Conservation (phyloP, 108 stramenopile species). For the Parmales sp. region DNA sequence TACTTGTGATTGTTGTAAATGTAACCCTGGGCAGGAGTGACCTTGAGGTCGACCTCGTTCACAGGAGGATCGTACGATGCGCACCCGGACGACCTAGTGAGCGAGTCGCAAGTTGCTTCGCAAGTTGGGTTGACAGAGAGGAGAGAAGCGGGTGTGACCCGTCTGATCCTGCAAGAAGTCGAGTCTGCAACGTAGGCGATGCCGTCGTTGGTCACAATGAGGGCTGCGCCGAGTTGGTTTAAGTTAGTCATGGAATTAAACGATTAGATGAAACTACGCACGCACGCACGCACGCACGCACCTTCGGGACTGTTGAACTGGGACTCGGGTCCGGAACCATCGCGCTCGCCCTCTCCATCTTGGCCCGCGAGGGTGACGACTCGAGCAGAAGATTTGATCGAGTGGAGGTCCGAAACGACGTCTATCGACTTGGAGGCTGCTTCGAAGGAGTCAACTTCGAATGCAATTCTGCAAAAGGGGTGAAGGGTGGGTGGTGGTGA, state of each 20-base stretch:
- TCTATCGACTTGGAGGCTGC: neutral
- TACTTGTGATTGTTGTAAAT: conserved; percentile 55
- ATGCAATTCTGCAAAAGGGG: conserved; percentile 39
- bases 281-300: too few species aligned
- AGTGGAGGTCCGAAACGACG: conserved; percentile 1
- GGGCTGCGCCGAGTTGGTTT: too few species aligned
- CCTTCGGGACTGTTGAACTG: conserved; percentile 53
- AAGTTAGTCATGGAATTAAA: too few species aligned
- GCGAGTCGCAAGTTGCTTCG: conserved; percentile 33
- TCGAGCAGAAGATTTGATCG: conserved; percentile 10
- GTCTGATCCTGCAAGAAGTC: conserved; percentile 47
- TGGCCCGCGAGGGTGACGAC: conserved; percentile 62
- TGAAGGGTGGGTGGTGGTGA: too few species aligned
- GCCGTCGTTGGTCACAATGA: conserved; percentile 48
- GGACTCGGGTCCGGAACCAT: conserved; percentile 52
- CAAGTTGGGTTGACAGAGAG: conserved; percentile 41
- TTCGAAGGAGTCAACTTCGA: conserved; percentile 9
- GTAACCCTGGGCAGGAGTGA: conserved; percentile 50
- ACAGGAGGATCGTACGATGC: conserved; percentile 60
- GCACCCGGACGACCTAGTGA: conserved; percentile 64
- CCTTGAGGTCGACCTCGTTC: conserved; percentile 41
- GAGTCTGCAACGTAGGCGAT: conserved; percentile 50
- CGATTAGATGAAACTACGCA: too few species aligned
- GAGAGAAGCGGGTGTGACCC: conserved; percentile 29
- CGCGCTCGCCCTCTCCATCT: conserved; percentile 35